Conservation (phyloP, 257 asterid genomes). For the Solanum sitiens region DNA sequence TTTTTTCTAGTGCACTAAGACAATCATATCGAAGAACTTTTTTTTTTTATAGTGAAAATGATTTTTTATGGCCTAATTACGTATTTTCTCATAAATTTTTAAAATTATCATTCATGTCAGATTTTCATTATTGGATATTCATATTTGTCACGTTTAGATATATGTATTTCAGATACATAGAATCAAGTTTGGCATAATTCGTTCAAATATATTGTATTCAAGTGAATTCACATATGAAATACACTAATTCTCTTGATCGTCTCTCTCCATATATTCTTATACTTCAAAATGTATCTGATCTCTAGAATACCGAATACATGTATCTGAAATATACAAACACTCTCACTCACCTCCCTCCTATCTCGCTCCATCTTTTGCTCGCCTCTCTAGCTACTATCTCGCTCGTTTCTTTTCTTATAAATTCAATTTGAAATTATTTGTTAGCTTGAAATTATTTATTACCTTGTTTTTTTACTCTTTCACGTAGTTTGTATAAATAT, state of each 20-base stretch:
- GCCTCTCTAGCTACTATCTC: not conserved
- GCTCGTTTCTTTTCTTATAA: not conserved
- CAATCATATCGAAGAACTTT: not conserved
- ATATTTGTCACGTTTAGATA: too few relatives aligned
- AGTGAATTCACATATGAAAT: not conserved
- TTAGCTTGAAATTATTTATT: too few relatives aligned
- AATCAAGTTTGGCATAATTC: too few relatives aligned
- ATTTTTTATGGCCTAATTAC: not conserved
- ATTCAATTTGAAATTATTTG: too few relatives aligned
- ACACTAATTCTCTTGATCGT: too few relatives aligned
- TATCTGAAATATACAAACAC: too few relatives aligned
- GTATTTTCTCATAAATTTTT: too few relatives aligned
- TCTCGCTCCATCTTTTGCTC: not conserved
- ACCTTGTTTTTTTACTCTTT: not conserved
- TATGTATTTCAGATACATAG: not conserved
- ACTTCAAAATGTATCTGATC: too few relatives aligned
- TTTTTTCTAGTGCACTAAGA: not conserved
- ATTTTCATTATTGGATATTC: too few relatives aligned
- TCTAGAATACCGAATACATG: not conserved
- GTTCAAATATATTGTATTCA: too few relatives aligned
- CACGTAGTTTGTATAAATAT: not conserved
- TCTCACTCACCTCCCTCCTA: too few relatives aligned
- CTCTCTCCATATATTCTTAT: not conserved
- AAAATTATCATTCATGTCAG: too few relatives aligned
- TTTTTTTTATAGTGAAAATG: not conserved